Evolutionary conservation across 805 yeast genomes (phyloP).

Genomic region (Sugiyamaella mastotermitis): DNA sequence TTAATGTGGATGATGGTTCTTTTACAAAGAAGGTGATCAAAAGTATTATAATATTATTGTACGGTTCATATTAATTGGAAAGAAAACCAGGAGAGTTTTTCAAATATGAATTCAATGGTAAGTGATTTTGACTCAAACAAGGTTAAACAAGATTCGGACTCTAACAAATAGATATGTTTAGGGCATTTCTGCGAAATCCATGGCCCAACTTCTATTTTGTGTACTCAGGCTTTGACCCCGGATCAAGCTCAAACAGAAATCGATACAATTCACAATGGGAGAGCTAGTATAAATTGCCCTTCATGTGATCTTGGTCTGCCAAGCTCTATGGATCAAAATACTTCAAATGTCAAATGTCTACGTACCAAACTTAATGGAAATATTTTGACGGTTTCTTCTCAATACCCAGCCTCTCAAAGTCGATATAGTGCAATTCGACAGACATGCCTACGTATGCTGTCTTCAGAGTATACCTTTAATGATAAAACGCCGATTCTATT

Average conservation of each 20-base stretch:
- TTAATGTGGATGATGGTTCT: neutral
- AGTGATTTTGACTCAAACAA: neutral
- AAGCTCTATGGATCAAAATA: slow-evolving; percentile 3
- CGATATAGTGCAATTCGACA: slow-evolving; percentile 25
- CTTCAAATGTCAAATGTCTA: slow-evolving; percentile 5
- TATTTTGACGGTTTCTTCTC: slow-evolving; percentile 18
- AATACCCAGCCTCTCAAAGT: slow-evolving; percentile 22
- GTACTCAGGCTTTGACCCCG: slow-evolving; percentile 23
- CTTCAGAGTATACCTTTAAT: slow-evolving; percentile 22
- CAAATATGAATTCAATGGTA: slow-evolving; percentile 1
- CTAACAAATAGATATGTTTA: slow-evolving; percentile 20
- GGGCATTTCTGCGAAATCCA: slow-evolving; percentile 29
- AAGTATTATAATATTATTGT: neutral
- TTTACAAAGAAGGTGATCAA: neutral
- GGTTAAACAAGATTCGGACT: neutral
- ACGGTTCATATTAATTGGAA: slow-evolving; percentile 1
- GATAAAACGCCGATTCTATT: slow-evolving; percentile 23
- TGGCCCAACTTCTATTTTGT: slow-evolving; percentile 27
- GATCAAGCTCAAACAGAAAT: slow-evolving; percentile 12
- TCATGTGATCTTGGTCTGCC: slow-evolving; percentile 22
- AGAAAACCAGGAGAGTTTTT: slow-evolving; percentile 1
- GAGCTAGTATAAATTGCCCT: slow-evolving; percentile 13
- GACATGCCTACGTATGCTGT: slow-evolving; percentile 22
- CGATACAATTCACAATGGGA: slow-evolving; percentile 3
- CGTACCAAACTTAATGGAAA: slow-evolving; percentile 1